Conservation (phyloP, 1,284 basidiomycete species). For the Malassezia caprae region DNA sequence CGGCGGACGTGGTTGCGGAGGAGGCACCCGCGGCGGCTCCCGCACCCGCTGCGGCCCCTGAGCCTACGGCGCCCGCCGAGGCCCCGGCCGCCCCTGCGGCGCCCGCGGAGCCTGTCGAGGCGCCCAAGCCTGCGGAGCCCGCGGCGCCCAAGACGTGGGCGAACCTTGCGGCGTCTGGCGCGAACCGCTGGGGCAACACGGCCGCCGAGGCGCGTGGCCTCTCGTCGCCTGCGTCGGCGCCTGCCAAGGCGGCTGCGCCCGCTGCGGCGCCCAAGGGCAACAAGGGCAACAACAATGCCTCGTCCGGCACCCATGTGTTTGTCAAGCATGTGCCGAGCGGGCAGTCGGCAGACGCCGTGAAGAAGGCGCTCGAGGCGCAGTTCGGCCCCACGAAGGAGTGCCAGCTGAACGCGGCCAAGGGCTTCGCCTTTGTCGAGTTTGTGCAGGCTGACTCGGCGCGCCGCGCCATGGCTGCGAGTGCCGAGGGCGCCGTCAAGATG, state of each 20-base stretch:
- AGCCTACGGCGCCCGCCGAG: slow-evolving; percentile 29
- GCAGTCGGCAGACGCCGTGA: slow-evolving; percentile 57
- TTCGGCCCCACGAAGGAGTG: slow-evolving; percentile 81
- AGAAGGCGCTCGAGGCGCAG: slow-evolving; percentile 56
- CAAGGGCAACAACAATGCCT: neutral
- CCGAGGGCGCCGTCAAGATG: slow-evolving; percentile 75
- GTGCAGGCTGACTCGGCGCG: slow-evolving; percentile 65
- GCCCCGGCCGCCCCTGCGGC: slow-evolving; percentile 30
- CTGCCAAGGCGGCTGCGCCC: slow-evolving; percentile 9
- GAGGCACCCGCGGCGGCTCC: slow-evolving; percentile 30
- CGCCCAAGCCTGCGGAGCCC: slow-evolving; percentile 2
- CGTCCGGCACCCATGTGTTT: slow-evolving; percentile 26
- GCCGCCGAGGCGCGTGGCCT: slow-evolving; percentile 27
- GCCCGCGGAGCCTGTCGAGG: slow-evolving; percentile 1
- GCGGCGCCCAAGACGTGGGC: slow-evolving; percentile 45
- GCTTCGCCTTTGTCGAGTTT: slow-evolving; percentile 93
- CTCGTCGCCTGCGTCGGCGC: slow-evolving; percentile 20
- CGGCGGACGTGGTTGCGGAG: slow-evolving; percentile 22
- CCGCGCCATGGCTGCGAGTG: slow-evolving; percentile 72
- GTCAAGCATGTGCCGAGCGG: slow-evolving; percentile 62
- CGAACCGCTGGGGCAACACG: slow-evolving; percentile 37
- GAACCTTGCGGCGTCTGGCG: slow-evolving; percentile 41
- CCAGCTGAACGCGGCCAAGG: slow-evolving; percentile 76
- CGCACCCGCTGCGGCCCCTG: slow-evolving; percentile 19
- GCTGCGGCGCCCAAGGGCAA: neutral